Percentiles rank a stretch among this genome's conserved stretches.
These are phyloP conservation scores for Collybia sordida DNA, from an alignment of 768 basidiomycete genomes.

Conservation along the genomic window DNA sequence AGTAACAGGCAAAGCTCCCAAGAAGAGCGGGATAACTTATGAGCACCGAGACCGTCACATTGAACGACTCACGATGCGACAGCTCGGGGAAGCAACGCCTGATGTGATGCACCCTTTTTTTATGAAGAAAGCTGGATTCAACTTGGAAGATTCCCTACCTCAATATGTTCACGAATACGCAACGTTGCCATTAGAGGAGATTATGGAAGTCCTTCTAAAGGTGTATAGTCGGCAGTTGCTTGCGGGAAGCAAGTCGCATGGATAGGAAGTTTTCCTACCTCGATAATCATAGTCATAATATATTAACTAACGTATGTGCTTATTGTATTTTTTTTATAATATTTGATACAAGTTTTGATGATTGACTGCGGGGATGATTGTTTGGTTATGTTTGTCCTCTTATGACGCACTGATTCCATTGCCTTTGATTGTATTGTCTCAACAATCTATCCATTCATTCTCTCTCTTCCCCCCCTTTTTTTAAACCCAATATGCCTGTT, in stretches of 20 bases:
- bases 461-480: constrained; percentile 9
- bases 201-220: constrained; percentile 77
- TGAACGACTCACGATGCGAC: constrained; percentile 80
- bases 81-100: constrained; percentile 86
- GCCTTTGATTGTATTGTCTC: no score
- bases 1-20: constrained; percentile 8
- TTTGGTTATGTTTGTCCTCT: neutral
- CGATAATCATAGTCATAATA: no score
- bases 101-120: constrained; percentile 88
- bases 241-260: constrained; percentile 24
- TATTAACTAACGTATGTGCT: no score
- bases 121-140: constrained; percentile 83
- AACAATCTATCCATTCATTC: no score
- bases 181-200: constrained; percentile 77
- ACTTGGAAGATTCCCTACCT: constrained; percentile 79
- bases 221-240: constrained; percentile 76
- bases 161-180: constrained; percentile 88
- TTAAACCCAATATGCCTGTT: constrained; percentile 57
- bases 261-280: constrained; percentile 1
- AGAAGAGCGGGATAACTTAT: constrained; percentile 44
- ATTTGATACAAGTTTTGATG: no score
- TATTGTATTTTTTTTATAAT: no score
- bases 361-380: no score
- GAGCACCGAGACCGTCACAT: constrained; percentile 60
- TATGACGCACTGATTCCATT: no score